phyloP scores from a whole-genome alignment of 768 basidiomycete genomes.

The Pholiota molesta region DNA sequence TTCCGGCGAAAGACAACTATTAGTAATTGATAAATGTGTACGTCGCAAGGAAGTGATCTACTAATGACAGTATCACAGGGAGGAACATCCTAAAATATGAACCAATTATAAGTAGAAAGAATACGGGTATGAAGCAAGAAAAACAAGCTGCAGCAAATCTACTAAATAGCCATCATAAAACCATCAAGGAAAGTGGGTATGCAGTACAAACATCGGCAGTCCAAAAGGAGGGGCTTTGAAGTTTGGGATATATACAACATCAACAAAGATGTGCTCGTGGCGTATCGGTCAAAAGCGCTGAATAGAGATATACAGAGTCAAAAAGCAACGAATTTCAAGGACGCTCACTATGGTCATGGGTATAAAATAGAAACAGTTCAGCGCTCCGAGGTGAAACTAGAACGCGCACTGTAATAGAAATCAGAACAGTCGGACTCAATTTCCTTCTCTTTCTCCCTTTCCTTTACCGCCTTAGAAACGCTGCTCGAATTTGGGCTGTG shows the following conservation, averaged over 20 bases:
- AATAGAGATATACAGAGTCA: not conserved
- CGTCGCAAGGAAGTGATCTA: too few species aligned
- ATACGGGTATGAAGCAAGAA: not conserved
- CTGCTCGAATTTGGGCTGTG: not conserved
- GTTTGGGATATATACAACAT: not conserved
- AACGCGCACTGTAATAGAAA: slow-evolving; percentile 29
- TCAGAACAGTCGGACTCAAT: slow-evolving; percentile 23
- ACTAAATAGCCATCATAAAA: not conserved
- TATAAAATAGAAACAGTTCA: not conserved
- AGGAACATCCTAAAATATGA: not conserved
- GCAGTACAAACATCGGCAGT: not conserved
- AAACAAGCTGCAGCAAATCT: not conserved
- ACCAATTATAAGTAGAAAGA: not conserved
- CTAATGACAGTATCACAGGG: too few species aligned
- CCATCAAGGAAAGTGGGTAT: not conserved
- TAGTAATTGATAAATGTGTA: too few species aligned
- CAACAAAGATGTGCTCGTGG: not conserved
- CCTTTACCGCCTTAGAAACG: not conserved
- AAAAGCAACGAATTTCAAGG: not conserved
- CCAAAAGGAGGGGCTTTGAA: not conserved
- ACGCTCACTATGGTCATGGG: not conserved
- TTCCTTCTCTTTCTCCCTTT: slow-evolving; percentile 11
- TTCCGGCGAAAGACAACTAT: too few species aligned
- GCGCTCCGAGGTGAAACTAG: slow-evolving; percentile 23
- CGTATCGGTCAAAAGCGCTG: not conserved